Conservation (phyloP, 2,329 filamentous ascomycete species). For the Colletotrichum somersetense region DNA sequence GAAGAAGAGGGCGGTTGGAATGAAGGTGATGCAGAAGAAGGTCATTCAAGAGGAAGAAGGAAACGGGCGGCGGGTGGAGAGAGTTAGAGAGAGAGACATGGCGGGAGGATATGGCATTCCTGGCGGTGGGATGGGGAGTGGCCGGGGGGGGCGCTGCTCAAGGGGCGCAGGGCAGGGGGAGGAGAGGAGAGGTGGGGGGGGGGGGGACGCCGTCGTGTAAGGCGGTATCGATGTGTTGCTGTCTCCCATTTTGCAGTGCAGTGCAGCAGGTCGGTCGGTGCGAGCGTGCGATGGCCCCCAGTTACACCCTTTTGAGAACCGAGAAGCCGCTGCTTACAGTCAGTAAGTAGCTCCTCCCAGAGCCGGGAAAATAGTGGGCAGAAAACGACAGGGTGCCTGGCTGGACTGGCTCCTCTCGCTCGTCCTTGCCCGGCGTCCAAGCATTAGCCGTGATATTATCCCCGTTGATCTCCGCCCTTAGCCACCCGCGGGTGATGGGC, state of each 20-base stretch:
- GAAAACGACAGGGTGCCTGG: background rate
- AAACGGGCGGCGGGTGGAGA: conserved; percentile 25
- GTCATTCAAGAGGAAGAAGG: conserved; percentile 21
- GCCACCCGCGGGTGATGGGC: conserved; percentile 8
- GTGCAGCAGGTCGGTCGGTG: background rate
- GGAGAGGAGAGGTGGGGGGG: background rate
- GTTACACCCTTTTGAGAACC: background rate
- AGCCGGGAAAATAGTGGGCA: background rate
- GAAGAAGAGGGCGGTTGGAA: conserved; percentile 37
- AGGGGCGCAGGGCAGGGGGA: conserved; percentile 13
- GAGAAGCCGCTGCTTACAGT: background rate
- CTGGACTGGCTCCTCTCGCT: background rate
- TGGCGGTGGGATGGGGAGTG: conserved; percentile 23
- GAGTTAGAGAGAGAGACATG: conserved; percentile 27
- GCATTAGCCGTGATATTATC: background rate
- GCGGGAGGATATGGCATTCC: conserved; percentile 39
- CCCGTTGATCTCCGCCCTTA: conserved; percentile 17
- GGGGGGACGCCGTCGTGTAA: background rate
- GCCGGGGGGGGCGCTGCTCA: conserved; percentile 1
- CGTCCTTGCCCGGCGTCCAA: background rate
- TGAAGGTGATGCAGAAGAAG: conserved; percentile 39
- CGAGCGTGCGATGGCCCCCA: background rate
- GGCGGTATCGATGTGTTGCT: conserved; percentile 2
- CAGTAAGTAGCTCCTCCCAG: background rate
- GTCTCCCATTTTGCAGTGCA: background rate